Conservation (phyloP, 23 red algal species). For the Gracilaria domingensis region DNA sequence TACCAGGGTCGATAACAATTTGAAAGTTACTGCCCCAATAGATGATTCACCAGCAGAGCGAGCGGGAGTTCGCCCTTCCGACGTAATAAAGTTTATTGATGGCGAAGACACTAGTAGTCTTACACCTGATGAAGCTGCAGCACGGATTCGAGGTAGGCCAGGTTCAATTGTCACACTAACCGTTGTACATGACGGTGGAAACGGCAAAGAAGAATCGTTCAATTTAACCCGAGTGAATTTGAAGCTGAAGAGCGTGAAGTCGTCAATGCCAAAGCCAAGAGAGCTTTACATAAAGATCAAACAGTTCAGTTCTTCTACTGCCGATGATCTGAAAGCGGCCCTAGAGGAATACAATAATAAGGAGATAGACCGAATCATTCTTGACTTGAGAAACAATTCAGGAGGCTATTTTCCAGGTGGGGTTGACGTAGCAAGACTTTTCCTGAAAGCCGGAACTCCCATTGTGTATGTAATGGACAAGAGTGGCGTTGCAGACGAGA, state of each 20-base stretch:
- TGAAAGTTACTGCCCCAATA: slow-evolving; percentile 58
- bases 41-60: slow-evolving; percentile 83
- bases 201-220: slow-evolving; percentile 37
- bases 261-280: slow-evolving; percentile 41
- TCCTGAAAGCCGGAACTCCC: slow-evolving; percentile 70
- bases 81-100: slow-evolving; percentile 88
- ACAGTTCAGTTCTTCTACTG: slow-evolving; percentile 87
- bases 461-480: slow-evolving; percentile 88
- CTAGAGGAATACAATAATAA: slow-evolving; percentile 34
- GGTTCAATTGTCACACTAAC: slow-evolving; percentile 60
- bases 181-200: slow-evolving; percentile 56
- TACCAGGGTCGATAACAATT: slow-evolving; percentile 46
- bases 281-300: slow-evolving; percentile 83
- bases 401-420: slow-evolving; percentile 97
- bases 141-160: slow-evolving; percentile 80
- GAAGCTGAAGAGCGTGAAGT: slow-evolving; percentile 68
- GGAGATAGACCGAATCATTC: slow-evolving; percentile 59
- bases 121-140: slow-evolving; percentile 94
- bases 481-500: slow-evolving; percentile 77
- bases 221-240: slow-evolving; percentile 66
- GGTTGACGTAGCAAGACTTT: slow-evolving; percentile 93
- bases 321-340: slow-evolving; percentile 73
- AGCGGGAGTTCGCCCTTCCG: slow-evolving; percentile 73
- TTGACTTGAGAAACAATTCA: slow-evolving; percentile 95
- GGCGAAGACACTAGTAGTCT: slow-evolving; percentile 75